Evolutionary conservation across 1,139 yeast genomes (phyloP).

Genomic region (Kurtzmaniella quercitrusa): DNA sequence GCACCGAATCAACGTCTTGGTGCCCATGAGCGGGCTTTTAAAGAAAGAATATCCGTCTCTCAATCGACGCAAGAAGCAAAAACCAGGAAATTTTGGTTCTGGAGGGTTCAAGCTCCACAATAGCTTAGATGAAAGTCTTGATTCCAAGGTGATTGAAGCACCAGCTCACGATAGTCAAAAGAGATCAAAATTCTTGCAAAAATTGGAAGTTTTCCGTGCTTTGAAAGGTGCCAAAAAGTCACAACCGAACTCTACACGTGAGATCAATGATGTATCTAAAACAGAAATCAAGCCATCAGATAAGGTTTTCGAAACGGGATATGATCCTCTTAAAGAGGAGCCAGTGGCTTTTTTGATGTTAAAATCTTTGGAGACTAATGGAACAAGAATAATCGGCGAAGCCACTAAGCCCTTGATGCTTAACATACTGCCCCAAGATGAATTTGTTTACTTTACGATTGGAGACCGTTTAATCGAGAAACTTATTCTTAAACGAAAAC

Average conservation of each 20-base stretch:
- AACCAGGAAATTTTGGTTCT: background rate
- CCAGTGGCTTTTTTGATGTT: constrained; percentile 2
- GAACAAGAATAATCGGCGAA: background rate
- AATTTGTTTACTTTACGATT: constrained; percentile 8
- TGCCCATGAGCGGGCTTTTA: constrained; percentile 6
- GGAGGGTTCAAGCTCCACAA: constrained; percentile 4
- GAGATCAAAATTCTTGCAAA: background rate
- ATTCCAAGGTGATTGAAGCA: background rate
- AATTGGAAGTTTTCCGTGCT: background rate
- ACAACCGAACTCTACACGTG: background rate
- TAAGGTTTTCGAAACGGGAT: background rate
- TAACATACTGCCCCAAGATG: constrained; percentile 4
- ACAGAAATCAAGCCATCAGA: background rate
- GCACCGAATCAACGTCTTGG: no score
- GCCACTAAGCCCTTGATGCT: constrained; percentile 1
- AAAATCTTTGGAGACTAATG: constrained; percentile 4
- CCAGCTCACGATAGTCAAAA: background rate
- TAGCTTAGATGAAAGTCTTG: background rate
- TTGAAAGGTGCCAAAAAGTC: background rate
- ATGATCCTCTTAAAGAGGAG: background rate
- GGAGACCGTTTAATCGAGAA: constrained; percentile 6
- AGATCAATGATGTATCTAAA: background rate
- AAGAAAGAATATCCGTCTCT: constrained; percentile 7
- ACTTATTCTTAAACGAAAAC: constrained; percentile 6
- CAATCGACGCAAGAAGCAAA: constrained; percentile 2